A percentile compares a stretch with the other conserved stretches of the same genome.
Conservation (phyloP, 306 rosid genomes). For the Crotalaria pallida region DNA sequence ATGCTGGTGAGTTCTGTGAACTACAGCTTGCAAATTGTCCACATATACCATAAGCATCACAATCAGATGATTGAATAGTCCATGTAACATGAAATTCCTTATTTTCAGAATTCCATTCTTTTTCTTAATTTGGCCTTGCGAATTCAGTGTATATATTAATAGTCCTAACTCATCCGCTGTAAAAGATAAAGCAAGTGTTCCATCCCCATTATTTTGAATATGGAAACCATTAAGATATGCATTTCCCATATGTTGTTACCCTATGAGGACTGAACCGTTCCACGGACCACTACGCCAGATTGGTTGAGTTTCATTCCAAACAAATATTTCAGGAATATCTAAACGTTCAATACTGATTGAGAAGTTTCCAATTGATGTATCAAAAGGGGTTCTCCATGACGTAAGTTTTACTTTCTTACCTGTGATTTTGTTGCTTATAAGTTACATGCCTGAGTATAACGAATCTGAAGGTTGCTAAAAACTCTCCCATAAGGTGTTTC, state of each 20-base stretch:
- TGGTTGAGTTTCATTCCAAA: slow-evolving; percentile 15
- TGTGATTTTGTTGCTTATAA: not conserved
- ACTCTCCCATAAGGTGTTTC: slow-evolving; percentile 33
- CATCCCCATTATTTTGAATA: not conserved
- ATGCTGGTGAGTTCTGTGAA: not conserved
- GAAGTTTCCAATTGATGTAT: slow-evolving; percentile 33
- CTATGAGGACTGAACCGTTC: not conserved
- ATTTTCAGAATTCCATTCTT: not conserved
- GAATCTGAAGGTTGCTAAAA: slow-evolving; percentile 28
- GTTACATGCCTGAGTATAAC: slow-evolving; percentile 9
- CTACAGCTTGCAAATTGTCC: slow-evolving; percentile 14
- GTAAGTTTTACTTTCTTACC: not conserved
- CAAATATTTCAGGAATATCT: not conserved
- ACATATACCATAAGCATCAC: slow-evolving; percentile 4
- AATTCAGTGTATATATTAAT: not conserved
- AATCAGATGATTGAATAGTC: not conserved
- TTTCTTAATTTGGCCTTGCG: slow-evolving; percentile 6
- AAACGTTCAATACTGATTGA: not conserved
- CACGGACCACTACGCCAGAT: slow-evolving; percentile 25
- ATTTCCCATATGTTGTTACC: not conserved
- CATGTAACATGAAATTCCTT: not conserved
- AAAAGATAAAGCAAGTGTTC: not conserved
- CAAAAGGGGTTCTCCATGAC: slow-evolving; percentile 32
- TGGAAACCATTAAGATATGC: not conserved
- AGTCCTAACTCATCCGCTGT: not conserved